Conservation (phyloP, 2,329 filamentous ascomycete genomes). For the Pestalotiopsis sp. region DNA sequence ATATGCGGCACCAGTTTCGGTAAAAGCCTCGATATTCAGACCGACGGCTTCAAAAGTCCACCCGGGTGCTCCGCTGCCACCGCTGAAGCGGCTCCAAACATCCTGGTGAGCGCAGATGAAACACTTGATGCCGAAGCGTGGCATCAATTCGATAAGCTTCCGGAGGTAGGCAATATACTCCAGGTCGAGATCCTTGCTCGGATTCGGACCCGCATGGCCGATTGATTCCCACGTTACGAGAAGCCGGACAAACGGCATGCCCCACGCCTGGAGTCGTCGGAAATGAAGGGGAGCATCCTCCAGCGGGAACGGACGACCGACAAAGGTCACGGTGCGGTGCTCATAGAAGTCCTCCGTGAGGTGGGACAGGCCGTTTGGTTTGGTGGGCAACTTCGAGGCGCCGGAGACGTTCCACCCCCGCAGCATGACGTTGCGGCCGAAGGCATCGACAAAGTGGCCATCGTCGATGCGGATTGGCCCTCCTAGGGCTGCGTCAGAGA, state of each 20-base stretch:
- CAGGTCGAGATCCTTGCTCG: conserved; percentile 33
- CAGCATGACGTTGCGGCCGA: conserved; percentile 39
- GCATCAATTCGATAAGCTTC: conserved; percentile 37
- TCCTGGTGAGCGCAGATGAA: conserved; percentile 46
- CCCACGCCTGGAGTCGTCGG: conserved; percentile 38
- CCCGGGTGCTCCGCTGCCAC: conserved; percentile 41
- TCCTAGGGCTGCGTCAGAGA: conserved; percentile 36
- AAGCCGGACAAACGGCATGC: conserved; percentile 38
- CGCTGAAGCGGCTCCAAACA: conserved; percentile 44
- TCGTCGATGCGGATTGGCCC: conserved; percentile 30
- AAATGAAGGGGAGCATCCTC: conserved; percentile 41
- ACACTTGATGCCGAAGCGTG: conserved; percentile 38
- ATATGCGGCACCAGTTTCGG: conserved; percentile 31
- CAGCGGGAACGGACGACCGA: conserved; percentile 38
- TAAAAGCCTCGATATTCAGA: conserved; percentile 38
- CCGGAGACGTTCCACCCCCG: conserved; percentile 45
- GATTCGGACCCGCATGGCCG: conserved; percentile 33
- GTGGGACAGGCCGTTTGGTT: conserved; percentile 37
- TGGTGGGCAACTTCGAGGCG: conserved; percentile 40
- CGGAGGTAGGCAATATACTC: conserved; percentile 41
- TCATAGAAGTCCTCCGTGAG: conserved; percentile 42
- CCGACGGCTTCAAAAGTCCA: conserved; percentile 44
- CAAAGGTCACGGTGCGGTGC: conserved; percentile 39
- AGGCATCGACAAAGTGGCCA: conserved; percentile 34
- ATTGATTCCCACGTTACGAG: conserved; percentile 46